phyloP scores from a whole-genome alignment of 148 eudicot genomes.

The Rhododendron henanense region DNA sequence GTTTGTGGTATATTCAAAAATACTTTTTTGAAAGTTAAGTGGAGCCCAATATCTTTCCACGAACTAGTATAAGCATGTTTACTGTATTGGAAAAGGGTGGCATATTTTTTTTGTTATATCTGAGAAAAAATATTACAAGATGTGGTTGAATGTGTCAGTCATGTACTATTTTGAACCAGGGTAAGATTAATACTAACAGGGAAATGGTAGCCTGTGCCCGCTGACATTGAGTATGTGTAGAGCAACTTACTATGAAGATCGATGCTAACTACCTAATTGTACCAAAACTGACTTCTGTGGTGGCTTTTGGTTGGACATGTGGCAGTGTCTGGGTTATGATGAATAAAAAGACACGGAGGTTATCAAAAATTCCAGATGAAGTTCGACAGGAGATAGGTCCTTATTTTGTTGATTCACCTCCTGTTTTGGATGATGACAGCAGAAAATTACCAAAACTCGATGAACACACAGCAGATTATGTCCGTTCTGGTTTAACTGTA shows the following conservation, averaged over 20 bases:
- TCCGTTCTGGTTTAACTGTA: constrained; percentile 76
- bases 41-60: neutral
- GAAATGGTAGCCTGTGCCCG: neutral
- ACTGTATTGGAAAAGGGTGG: neutral
- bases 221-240: neutral
- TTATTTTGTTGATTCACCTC: constrained; percentile 77
- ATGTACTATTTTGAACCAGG: neutral
- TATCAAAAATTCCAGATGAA: constrained; percentile 95
- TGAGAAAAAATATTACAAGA: neutral
- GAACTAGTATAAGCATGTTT: neutral
- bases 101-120: neutral
- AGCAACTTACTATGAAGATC: neutral
- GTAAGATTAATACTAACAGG: neutral
- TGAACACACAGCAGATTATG: constrained; percentile 58
- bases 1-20: neutral
- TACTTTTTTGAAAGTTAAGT: neutral
- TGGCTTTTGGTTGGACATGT: constrained; percentile 30
- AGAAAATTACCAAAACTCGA: constrained; percentile 85
- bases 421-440: constrained; percentile 71
- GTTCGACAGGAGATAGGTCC: constrained; percentile 77
- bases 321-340: constrained; percentile 96
- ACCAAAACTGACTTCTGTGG: constrained; percentile 26
- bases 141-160: neutral
- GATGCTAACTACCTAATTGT: neutral
- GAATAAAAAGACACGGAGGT: constrained; percentile 84